phyloP scores from a whole-genome alignment of 352 stramenopile genomes.

The Thalassiosira exigua region DNA sequence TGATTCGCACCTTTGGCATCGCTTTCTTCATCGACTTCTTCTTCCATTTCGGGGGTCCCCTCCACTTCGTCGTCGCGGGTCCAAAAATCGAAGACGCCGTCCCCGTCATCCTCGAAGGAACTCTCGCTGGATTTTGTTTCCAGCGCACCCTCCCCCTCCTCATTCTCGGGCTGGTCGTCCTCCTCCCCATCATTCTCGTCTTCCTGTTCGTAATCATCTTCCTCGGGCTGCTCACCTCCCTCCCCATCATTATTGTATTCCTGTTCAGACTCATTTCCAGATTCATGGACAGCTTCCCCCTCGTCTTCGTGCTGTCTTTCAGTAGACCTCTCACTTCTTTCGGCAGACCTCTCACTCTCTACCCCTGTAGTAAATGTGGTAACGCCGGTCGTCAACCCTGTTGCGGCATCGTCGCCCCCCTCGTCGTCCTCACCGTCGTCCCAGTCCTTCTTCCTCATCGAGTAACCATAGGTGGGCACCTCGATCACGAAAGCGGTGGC shows the following conservation, averaged over 20 bases:
- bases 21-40: background rate
- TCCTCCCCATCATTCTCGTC: background rate
- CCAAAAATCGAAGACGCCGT: conserved; percentile 2
- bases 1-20: background rate
- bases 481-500: conserved; percentile 48
- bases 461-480: conserved; percentile 35
- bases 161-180: background rate
- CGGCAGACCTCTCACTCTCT: too few relatives aligned
- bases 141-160: background rate
- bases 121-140: background rate
- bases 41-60: conserved; percentile 13
- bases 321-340: too few relatives aligned
- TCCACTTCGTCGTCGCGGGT: conserved; percentile 22
- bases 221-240: too few relatives aligned
- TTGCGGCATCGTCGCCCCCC: too few relatives aligned
- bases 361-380: too few relatives aligned
- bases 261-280: too few relatives aligned
- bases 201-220: background rate
- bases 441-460: too few relatives aligned
- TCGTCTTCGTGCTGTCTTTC: too few relatives aligned
- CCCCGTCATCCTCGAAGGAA: background rate
- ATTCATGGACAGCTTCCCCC: too few relatives aligned
- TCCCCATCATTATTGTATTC: too few relatives aligned
- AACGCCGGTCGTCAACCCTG: too few relatives aligned
- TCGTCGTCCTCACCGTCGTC: too few relatives aligned